These are phyloP conservation scores for Hypoxylon sp. DNA, from an alignment of 2,329 filamentous ascomycete genomes.

Conservation along the genomic window DNA sequence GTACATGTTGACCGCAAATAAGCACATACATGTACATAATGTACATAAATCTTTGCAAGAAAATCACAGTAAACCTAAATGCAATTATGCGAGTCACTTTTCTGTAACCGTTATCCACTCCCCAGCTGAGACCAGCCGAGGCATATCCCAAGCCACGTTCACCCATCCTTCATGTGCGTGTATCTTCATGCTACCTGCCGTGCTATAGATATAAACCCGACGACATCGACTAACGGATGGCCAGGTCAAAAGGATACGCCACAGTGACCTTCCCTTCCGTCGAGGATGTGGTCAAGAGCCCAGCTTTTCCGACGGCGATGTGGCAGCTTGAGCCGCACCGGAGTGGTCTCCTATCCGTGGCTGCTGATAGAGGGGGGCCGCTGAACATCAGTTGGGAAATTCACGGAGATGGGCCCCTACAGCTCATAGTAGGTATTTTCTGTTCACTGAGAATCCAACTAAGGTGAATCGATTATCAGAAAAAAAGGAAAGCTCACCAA, in stretches of 20 bases:
- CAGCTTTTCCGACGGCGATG: slow-evolving; percentile 75
- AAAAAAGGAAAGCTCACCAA: slow-evolving; percentile 6
- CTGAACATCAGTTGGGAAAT: slow-evolving; percentile 84
- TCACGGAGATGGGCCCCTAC: slow-evolving; percentile 80
- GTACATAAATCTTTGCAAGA: neutral
- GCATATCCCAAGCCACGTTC: neutral
- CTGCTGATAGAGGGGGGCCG: slow-evolving; percentile 79
- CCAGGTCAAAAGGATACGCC: slow-evolving; percentile 20
- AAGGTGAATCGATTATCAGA: neutral
- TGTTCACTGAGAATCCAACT: slow-evolving; percentile 7
- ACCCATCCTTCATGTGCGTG: slow-evolving; percentile 4
- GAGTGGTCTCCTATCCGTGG: slow-evolving; percentile 74
- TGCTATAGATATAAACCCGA: neutral
- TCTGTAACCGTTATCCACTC: neutral
- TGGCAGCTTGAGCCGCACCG: slow-evolving; percentile 78
- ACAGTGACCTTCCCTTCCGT: slow-evolving; percentile 45
- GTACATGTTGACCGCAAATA: too few relatives aligned
- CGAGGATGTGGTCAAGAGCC: slow-evolving; percentile 63
- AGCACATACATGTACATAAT: neutral
- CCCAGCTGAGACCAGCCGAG: neutral
- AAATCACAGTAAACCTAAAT: neutral
- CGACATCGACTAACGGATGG: slow-evolving; percentile 8
- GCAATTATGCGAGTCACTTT: neutral
- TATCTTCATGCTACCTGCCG: neutral
- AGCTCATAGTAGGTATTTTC: slow-evolving; percentile 75